phyloP scores from a whole-genome alignment of 495 filamentous ascomycete genomes.

The Penicillium herquei region DNA sequence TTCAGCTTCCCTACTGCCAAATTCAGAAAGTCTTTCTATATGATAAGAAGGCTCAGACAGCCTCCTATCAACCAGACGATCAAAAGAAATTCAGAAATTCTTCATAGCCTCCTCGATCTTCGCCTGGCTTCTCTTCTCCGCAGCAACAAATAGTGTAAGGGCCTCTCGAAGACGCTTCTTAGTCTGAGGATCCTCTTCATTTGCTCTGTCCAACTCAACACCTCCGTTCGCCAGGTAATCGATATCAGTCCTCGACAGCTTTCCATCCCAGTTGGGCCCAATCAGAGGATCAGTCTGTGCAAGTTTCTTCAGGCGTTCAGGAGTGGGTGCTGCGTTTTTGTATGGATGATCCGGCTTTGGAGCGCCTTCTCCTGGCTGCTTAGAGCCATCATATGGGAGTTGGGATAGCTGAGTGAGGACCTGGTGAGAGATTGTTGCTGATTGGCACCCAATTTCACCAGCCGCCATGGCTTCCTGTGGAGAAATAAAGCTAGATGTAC shows the following conservation, averaged over 20 bases:
- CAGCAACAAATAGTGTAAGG: conserved; percentile 17
- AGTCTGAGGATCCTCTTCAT: conserved; percentile 18
- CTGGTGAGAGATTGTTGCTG: conserved; percentile 18
- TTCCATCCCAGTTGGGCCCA: conserved; percentile 21
- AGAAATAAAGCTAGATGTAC: conserved; percentile 6
- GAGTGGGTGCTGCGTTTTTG: conserved; percentile 14
- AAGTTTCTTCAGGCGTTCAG: conserved; percentile 15
- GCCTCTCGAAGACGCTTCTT: conserved; percentile 20
- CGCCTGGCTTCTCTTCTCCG: conserved; percentile 21
- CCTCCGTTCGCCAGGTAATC: conserved; percentile 27
- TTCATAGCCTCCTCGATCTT: conserved; percentile 22
- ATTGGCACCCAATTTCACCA: conserved; percentile 21
- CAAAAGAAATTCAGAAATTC: neutral
- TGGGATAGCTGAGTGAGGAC: conserved; percentile 21
- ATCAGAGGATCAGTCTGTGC: conserved; percentile 19
- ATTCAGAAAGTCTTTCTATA: neutral
- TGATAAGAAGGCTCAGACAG: neutral
- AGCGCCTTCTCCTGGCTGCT: conserved; percentile 20
- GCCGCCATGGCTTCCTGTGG: conserved; percentile 21
- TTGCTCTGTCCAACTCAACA: conserved; percentile 21
- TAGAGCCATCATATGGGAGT: conserved; percentile 18
- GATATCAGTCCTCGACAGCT: conserved; percentile 20
- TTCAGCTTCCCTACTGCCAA: neutral
- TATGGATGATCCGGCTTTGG: conserved; percentile 21
- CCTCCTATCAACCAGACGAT: neutral